phyloP scores from a whole-genome alignment of 2,329 filamentous ascomycete genomes.

The Colletotrichum trifolii region DNA sequence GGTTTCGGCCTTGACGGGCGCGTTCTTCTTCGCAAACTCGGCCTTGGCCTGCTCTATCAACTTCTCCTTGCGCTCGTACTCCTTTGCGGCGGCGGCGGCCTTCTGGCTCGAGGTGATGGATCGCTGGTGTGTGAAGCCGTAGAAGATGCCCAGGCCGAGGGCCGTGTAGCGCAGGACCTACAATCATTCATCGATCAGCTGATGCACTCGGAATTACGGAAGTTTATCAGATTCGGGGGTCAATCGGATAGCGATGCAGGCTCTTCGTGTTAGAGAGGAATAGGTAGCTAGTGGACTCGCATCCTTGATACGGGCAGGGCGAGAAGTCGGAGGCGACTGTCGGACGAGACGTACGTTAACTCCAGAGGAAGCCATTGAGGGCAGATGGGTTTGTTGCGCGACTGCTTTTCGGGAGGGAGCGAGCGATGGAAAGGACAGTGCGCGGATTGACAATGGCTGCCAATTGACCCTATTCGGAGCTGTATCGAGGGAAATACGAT shows the following conservation, averaged over 20 bases:
- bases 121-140: slow-evolving; percentile 94
- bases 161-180: slow-evolving; percentile 98
- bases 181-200: slow-evolving; percentile 44
- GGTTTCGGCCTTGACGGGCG: slow-evolving; percentile 50
- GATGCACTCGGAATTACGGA: not conserved
- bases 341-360: slow-evolving; percentile 68
- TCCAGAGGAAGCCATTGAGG: slow-evolving; percentile 74
- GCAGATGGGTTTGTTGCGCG: slow-evolving; percentile 56
- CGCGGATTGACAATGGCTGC: slow-evolving; percentile 52
- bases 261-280: slow-evolving; percentile 29
- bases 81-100: slow-evolving; percentile 76
- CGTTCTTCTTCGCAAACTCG: slow-evolving; percentile 84
- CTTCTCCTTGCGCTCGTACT: slow-evolving; percentile 90
- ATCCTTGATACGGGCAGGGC: slow-evolving; percentile 9
- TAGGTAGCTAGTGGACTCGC: slow-evolving; percentile 20
- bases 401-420: slow-evolving; percentile 49
- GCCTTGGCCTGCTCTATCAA: slow-evolving; percentile 94
- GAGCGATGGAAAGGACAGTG: slow-evolving; percentile 48
- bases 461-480: slow-evolving; percentile 56
- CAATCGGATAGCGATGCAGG: slow-evolving; percentile 24
- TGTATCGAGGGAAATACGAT: slow-evolving; percentile 53
- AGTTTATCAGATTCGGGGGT: not conserved
- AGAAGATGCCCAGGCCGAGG: slow-evolving; percentile 90
- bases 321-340: slow-evolving; percentile 13
- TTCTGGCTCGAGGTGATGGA: slow-evolving; percentile 79